Evolutionary conservation across 1,284 basidiomycete genomes (phyloP), one percentile per base, ranked within the genome.

Genomic region (Phylloboletellus chloephorus): DNA sequence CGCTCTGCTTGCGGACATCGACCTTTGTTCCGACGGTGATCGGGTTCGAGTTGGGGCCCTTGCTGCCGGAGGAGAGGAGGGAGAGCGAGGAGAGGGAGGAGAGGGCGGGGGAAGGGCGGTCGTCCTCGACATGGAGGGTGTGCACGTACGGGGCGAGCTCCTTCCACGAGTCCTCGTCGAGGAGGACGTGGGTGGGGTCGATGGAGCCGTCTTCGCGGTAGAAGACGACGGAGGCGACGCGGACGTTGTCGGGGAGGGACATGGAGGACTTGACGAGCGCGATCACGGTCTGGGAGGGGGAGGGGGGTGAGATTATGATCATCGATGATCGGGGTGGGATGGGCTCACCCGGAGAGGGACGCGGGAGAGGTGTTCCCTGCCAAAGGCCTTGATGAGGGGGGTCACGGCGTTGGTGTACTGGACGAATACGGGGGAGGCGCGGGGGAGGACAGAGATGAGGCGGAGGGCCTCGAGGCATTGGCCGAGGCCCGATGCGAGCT

Each of bases 111-210:
- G 43, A 43, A 4, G 47, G 46, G 15, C 51, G 29, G 25, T 59
- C 60, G 23, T 61, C 58, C 12, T 61, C 59, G 26, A 64, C 40
- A 33, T 64, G 47, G 22, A 64, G 39, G 3, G 54, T 60, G 30
- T 64, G 58, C 9, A 64, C 41, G 21, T 63, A 58, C 24, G 58
- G 60, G 0, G 35, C 58, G 17, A 64, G 56, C 22, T 64, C 58
- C 11, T 52, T 57, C 61, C 57, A 60, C 28, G 61, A 64, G 30
- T 56, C 56, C 13, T 64, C 61, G 15, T 60, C 58, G 11, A 60
- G 23, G 16, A 53, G 39, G 12, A 50, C 48, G 7, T 49, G 47
- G 0, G 49, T 43, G 0, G 46, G 25, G 24, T 63, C 56, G 24
- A 64, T 21, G 28, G 49, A 44, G 22, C 61, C 60, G 22, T 60